These are phyloP conservation scores for Astrephomene gubernaculifera DNA, from an alignment of 139 green algal species.

Conservation along the genomic window DNA sequence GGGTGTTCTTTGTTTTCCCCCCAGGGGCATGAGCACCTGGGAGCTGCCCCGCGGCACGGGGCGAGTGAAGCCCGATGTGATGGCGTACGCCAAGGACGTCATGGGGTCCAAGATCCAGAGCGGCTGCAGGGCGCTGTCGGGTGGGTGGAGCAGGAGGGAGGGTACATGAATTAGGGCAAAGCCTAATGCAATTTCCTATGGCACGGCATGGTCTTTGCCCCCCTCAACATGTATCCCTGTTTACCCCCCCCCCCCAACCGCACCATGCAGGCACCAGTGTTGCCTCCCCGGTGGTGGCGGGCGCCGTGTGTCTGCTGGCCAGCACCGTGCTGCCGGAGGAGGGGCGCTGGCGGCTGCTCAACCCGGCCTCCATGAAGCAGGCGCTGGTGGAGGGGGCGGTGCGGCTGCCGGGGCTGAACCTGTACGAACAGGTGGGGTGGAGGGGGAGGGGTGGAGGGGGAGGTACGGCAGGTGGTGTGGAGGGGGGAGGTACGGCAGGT, in stretches of 20 bases:
- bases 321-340: constrained; percentile 80
- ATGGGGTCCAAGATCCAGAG: constrained; percentile 87
- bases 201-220: too few species aligned
- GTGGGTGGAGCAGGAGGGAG: constrained; percentile 23
- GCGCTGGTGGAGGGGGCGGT: constrained; percentile 94
- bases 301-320: constrained; percentile 93
- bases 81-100: constrained; percentile 96
- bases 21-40: constrained; percentile 95
- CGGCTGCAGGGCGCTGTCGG: constrained; percentile 87
- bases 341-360: constrained; percentile 86
- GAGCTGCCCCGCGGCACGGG: constrained; percentile 90
- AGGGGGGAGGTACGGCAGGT: too few species aligned
- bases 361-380: constrained; percentile 99
- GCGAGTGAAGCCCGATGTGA: constrained; percentile 94
- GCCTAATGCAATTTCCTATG: too few species aligned
- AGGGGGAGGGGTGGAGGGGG: constrained; percentile 50
- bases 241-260: not conserved
- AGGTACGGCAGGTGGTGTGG: too few species aligned
- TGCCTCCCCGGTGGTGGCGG: constrained; percentile 96
- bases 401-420: constrained; percentile 76
- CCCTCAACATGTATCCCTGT: not conserved
- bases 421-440: constrained; percentile 77
- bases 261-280: constrained; percentile 87
- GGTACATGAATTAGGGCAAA: not conserved
- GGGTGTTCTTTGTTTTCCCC: not conserved